A percentile compares a stretch with the other conserved stretches of the same genome.
These are phyloP conservation scores for Tuber brumale DNA, from an alignment of 495 filamentous ascomycete species.

Conservation along the genomic window DNA sequence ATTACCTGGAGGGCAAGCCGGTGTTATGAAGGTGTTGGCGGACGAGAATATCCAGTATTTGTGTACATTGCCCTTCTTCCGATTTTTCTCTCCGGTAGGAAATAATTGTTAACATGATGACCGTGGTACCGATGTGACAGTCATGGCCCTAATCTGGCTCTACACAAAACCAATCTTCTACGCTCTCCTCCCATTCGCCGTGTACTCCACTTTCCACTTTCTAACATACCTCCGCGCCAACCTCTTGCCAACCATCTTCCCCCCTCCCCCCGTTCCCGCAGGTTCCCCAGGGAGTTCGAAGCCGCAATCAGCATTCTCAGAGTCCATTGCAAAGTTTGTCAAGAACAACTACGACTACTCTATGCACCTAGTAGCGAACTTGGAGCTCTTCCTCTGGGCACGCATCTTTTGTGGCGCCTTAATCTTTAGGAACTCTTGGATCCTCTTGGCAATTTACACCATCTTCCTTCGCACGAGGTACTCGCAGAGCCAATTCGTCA, in stretches of 20 bases:
- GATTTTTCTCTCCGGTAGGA: neutral
- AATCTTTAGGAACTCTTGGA: constrained; percentile 85
- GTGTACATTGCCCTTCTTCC: constrained; percentile 52
- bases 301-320: constrained; percentile 60
- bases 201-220: constrained; percentile 98
- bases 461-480: constrained; percentile 85
- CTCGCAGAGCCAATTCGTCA: constrained; percentile 85
- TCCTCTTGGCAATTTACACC: constrained; percentile 77
- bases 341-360: constrained; percentile 93
- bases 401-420: constrained; percentile 72
- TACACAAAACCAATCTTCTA: constrained; percentile 80
- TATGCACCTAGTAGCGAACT: constrained; percentile 70
- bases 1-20: constrained; percentile 52
- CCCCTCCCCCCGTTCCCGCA: constrained; percentile 43
- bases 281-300: constrained; percentile 52
- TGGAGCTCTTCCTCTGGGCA: constrained; percentile 75
- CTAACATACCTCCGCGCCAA: constrained; percentile 72
- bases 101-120: constrained; percentile 4
- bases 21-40: constrained; percentile 57
- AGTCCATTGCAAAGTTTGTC: constrained; percentile 83
- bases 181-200: constrained; percentile 85
- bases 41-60: constrained; percentile 99
- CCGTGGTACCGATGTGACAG: constrained; percentile 45
- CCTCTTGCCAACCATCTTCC: constrained; percentile 57
- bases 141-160: constrained; percentile 93